A percentile compares a stretch with the other conserved stretches of the same genome.
Conservation (phyloP, 2,329 filamentous ascomycete species). For the Cryphonectria carpinicola region DNA sequence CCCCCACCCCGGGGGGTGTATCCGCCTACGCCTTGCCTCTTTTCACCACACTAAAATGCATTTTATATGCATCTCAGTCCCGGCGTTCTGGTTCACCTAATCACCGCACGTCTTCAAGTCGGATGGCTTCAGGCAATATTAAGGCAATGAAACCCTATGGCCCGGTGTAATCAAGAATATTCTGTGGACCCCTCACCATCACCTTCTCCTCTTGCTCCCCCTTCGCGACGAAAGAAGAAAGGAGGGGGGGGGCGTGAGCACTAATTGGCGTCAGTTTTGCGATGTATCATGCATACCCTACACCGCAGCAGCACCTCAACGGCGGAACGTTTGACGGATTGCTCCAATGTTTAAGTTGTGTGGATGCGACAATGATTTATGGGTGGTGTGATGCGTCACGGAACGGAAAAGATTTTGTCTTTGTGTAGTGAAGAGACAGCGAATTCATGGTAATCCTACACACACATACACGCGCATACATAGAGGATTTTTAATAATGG, state of each 20-base stretch:
- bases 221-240: too few relatives aligned
- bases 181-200: background rate
- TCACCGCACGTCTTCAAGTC: background rate
- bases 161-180: background rate
- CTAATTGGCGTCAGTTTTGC: too few relatives aligned
- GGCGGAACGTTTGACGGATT: background rate
- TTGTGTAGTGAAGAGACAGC: background rate
- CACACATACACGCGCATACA: background rate
- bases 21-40: background rate
- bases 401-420: background rate
- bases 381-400: background rate
- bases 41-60: background rate
- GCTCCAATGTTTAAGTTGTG: background rate
- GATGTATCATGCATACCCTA: too few relatives aligned
- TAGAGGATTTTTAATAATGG: background rate
- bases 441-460: background rate
- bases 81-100: conserved; percentile 1
- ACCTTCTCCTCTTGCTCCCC: too few relatives aligned
- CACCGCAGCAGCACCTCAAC: too few relatives aligned
- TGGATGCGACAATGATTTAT: background rate
- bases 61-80: background rate
- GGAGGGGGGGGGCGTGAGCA: too few relatives aligned
- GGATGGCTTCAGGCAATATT: background rate
- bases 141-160: background rate
- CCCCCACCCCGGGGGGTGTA: too few relatives aligned